Evolutionary conservation across 768 basidiomycete genomes (phyloP), one percentile per base, ranked within the genome.

Genomic region (Terana coerulea): DNA sequence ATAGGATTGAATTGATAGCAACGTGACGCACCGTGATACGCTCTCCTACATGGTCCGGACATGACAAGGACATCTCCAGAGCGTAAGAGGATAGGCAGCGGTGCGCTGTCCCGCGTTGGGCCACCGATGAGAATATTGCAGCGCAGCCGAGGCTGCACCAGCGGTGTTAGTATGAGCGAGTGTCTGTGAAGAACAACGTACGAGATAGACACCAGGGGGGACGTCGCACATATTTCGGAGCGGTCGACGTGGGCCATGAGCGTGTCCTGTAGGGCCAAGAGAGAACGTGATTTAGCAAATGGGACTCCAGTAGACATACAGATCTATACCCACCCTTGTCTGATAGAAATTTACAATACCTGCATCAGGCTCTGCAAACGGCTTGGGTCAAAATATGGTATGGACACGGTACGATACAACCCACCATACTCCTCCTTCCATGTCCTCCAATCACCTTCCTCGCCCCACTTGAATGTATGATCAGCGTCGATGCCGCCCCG

Each of bases 171-270:
- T 6, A 17, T n/a, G 3, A 31, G 30, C 24, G 26, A 24, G 39
- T 14, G 19, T 21, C 31, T 3, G 21, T 40, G 24, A 30, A 5
- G 14, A 9, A 24, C 15, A 7, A 67, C 88, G 60, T 58, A 95
- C 94, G 94, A 97, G 44, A 99, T 84, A 0, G 93, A 97, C 5
- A 98, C 91, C 0, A 99, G 77, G 0, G 95, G 95, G 0, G 91
- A 86, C 4, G 91, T 91, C 2, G 91, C 84, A 59, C 94, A 95
- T 8, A 95, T 77, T 69, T 99, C 95, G 19, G 95, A 93, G 17
- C 91, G 88, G 67, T 99, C 95, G n/a, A 97, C 91, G 66, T 99
- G 95, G 0, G 82, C 95, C 88, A 98, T 98, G 17, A 99, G 79
- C 0, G 93, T 91, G 56, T 98, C 94, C 79, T 84, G 54, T 55